Conservation (phyloP, 805 yeast species). For the Candida broadrunensis region DNA sequence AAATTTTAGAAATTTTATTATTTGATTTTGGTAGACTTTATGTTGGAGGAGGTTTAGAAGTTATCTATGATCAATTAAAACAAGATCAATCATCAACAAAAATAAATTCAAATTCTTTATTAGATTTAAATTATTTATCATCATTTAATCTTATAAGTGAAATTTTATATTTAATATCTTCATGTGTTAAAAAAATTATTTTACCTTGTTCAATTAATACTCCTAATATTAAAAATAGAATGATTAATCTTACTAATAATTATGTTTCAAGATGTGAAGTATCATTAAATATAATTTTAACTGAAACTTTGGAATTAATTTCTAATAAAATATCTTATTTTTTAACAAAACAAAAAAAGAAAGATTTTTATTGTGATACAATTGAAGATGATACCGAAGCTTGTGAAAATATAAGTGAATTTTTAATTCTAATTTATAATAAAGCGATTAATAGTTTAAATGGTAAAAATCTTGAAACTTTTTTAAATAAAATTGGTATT, state of each 20-base stretch:
- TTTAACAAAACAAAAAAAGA: constrained; percentile 66
- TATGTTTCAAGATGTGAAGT: constrained; percentile 61
- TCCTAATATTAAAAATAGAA: constrained; percentile 54
- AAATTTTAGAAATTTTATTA: constrained; percentile 63
- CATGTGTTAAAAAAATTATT: constrained; percentile 70
- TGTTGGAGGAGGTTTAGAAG: constrained; percentile 72
- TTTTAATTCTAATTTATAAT: constrained; percentile 43
- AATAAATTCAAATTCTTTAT: constrained; percentile 16
- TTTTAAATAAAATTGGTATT: constrained; percentile 56
- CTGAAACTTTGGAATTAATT: constrained; percentile 54
- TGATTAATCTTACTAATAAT: constrained; percentile 60
- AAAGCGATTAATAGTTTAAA: constrained; percentile 35
- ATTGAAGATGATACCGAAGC: constrained; percentile 67
- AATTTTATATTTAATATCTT: constrained; percentile 62
- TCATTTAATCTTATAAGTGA: constrained; percentile 55
- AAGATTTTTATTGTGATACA: constrained; percentile 56
- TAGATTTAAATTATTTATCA: constrained; percentile 47
- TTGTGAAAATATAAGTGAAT: constrained; percentile 59
- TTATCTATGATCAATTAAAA: constrained; percentile 49
- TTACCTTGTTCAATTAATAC: constrained; percentile 68
- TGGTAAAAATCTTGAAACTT: constrained; percentile 44
- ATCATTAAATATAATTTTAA: constrained; percentile 61
- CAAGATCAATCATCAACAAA: constrained; percentile 28
- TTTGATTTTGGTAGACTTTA: constrained; percentile 72
- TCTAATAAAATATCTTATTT: constrained; percentile 44